Base-by-base conservation (phyloP, 805 yeast genomes). In the Ogataea allantospora region DNA sequence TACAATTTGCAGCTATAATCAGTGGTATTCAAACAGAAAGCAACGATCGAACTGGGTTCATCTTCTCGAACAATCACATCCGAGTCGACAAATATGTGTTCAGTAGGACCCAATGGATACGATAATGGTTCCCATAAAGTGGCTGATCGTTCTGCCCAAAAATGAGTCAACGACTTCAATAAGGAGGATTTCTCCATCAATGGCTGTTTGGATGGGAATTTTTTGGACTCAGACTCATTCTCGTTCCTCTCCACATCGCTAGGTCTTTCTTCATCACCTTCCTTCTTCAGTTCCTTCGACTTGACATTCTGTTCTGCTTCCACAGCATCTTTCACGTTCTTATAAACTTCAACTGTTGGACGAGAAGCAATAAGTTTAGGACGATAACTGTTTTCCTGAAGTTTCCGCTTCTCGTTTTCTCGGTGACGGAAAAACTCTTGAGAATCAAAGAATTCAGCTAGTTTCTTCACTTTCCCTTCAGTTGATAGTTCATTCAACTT, bases 71-170 rank as follows among this genome's bases (percentile, higher is more conserved):
- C 91, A 41, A 93, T 81, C 14, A 93, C 95, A 58, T 86, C 88
- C 6, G 95, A 86, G 55, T 95, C 98, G 13, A 87, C 88, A 67
- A 93, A 93, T 1, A 91, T 77, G 58, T 93, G 98, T 55, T 93
- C 98, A 0, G 83, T 73, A 0, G 88, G 73, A 27, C 65, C 72
- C 38, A 89, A 68, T 2, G 98, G 96, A 60, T 88, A 89, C 13
- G 77, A 82, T 22, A 93, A 67, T 0, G 96, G 95, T 48, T 86
- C 88, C 98, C 98, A 95, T 14, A 93, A 71, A 2, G 95, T 83
- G 0, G 97, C 93, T 1, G 98, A 86, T 53, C 99, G 68, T 62
- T 93, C 98, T 1, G 97, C 97, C 98, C 98, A 93, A 61, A 93
- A 93, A 51, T 81, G 87, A 0, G 95, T 77, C 39, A 95, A 66